Conservation (phyloP, 345 rosid species). For the Rubroshorea leprosula region DNA sequence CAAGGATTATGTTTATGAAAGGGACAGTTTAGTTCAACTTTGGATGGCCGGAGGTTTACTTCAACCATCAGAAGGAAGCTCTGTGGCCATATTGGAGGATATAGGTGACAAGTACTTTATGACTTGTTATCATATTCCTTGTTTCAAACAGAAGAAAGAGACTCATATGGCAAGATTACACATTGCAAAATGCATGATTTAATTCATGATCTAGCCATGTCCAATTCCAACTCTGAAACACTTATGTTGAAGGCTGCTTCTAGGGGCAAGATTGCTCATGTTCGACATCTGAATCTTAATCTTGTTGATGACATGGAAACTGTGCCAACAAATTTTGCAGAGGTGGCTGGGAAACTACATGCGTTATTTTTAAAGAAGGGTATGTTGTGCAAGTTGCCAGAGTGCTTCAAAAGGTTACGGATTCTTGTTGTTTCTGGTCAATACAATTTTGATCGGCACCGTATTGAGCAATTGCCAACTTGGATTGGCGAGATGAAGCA, state of each 20-base stretch:
- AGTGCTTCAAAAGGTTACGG: slow-evolving; percentile 5
- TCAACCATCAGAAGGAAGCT: too few species aligned
- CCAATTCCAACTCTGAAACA: slow-evolving; percentile 4
- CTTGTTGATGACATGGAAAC: too few species aligned
- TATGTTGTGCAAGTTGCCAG: not conserved
- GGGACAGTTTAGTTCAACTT: too few species aligned
- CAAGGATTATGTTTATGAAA: too few species aligned
- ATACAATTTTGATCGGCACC: not conserved
- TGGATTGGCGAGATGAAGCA: slow-evolving; percentile 14
- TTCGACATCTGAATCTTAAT: slow-evolving; percentile 6
- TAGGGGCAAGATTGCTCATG: not conserved
- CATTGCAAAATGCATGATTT: slow-evolving; percentile 23
- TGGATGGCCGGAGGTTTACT: slow-evolving; percentile 23
- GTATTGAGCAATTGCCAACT: not conserved
- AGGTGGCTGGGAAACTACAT: too few species aligned
- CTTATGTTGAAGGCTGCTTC: not conserved
- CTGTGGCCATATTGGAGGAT: not conserved
- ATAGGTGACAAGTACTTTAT: slow-evolving; percentile 17
- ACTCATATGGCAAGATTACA: not conserved
- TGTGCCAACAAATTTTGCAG: too few species aligned
- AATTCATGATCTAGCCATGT: slow-evolving; percentile 18
- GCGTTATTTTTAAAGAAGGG: too few species aligned
- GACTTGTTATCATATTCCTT: slow-evolving; percentile 14
- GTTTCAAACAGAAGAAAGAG: slow-evolving; percentile 11
- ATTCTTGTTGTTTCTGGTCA: too few species aligned